Conservation (phyloP, 2,329 filamentous ascomycete genomes). For the Ophiocordyceps camponoti-leonardi region DNA sequence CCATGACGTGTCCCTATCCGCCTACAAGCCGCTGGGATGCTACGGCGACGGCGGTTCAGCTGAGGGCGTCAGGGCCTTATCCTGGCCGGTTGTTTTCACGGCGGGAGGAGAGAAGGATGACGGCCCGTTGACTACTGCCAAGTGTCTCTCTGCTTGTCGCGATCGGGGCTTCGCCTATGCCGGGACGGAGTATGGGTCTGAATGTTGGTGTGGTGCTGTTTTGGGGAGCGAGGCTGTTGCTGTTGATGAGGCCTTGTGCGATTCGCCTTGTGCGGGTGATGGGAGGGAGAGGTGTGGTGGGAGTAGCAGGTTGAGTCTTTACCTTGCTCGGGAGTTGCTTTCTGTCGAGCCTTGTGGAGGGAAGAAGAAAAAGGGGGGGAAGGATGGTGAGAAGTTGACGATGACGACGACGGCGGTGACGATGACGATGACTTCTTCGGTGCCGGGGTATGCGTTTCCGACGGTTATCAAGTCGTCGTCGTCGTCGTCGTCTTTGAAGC, state of each 20-base stretch:
- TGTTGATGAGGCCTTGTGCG: constrained; percentile 23
- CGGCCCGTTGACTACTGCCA: constrained; percentile 21
- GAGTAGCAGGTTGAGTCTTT: constrained; percentile 22
- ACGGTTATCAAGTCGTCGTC: neutral
- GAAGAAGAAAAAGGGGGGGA: constrained; percentile 9
- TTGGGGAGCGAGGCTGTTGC: constrained; percentile 27
- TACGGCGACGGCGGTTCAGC: constrained; percentile 34
- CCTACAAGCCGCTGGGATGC: constrained; percentile 46
- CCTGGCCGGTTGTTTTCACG: too few species aligned
- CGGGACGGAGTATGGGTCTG: constrained; percentile 27
- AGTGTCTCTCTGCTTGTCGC: constrained; percentile 25
- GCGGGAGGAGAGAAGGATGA: too few species aligned
- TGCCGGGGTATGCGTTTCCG: too few species aligned
- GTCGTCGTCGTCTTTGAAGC: neutral
- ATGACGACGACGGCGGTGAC: too few species aligned
- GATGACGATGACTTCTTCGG: neutral
- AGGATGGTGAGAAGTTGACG: too few species aligned
- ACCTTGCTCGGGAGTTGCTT: constrained; percentile 28
- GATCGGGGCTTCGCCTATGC: constrained; percentile 27
- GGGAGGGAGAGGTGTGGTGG: constrained; percentile 24
- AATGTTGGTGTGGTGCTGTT: constrained; percentile 35
- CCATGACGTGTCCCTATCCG: constrained; percentile 25
- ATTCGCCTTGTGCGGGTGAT: constrained; percentile 34
- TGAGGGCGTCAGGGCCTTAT: too few species aligned
- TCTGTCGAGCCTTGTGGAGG: constrained; percentile 30